Conservation (phyloP, 768 basidiomycete species). For the Boletus fagicola region DNA sequence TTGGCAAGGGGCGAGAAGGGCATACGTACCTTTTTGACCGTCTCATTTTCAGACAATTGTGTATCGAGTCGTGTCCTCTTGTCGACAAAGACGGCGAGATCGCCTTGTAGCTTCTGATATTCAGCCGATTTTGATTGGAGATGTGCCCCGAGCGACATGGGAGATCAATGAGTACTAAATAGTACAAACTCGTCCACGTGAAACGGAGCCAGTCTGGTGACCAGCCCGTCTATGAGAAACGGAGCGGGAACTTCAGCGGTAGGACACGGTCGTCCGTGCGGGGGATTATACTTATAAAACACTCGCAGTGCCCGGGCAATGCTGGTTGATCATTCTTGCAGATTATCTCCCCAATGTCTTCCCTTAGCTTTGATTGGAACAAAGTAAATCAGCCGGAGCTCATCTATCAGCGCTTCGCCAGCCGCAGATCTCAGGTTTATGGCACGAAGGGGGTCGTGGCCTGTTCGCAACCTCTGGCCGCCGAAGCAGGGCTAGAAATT, state of each 20-base stretch:
- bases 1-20: background rate
- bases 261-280: slow-evolving; percentile 11
- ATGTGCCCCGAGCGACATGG: slow-evolving; percentile 55
- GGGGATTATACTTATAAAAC: background rate
- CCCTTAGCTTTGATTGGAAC: slow-evolving; percentile 47
- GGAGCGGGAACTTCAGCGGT: background rate
- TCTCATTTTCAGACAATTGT: slow-evolving; percentile 87
- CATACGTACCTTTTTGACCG: slow-evolving; percentile 74
- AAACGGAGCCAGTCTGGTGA: background rate
- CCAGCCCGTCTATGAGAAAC: background rate
- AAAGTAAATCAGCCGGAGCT: slow-evolving; percentile 69
- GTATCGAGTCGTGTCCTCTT: slow-evolving; percentile 85
- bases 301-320: background rate
- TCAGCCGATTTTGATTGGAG: slow-evolving; percentile 70
- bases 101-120: slow-evolving; percentile 78
- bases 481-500: slow-evolving; percentile 89
- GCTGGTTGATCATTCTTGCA: background rate
- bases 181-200: slow-evolving; percentile 10
- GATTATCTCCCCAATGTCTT: slow-evolving; percentile 21
- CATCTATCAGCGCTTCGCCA: slow-evolving; percentile 69
- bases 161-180: slow-evolving; percentile 12
- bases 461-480: slow-evolving; percentile 87
- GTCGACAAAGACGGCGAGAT: slow-evolving; percentile 71
- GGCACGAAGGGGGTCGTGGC: slow-evolving; percentile 86
- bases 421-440: slow-evolving; percentile 84